These are phyloP conservation scores for Gillenia trifoliata DNA, from an alignment of 306 rosid species.

Conservation along the genomic window DNA sequence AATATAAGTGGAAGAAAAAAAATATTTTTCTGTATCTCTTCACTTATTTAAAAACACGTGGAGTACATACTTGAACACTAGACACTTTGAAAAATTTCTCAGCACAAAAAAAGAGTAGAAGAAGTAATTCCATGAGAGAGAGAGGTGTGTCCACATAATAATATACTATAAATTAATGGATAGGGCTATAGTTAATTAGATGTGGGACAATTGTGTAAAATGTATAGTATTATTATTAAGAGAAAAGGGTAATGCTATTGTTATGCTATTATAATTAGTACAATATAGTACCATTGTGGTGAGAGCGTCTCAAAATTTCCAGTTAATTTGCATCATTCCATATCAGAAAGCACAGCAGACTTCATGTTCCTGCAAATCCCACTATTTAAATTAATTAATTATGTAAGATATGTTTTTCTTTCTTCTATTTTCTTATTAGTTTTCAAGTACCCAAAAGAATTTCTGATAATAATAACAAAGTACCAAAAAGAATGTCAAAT, in stretches of 20 bases:
- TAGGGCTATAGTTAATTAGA: background rate
- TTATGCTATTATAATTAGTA: background rate
- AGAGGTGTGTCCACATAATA: background rate
- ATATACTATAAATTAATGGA: background rate
- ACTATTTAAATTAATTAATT: background rate
- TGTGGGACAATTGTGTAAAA: background rate
- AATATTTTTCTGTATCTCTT: too few relatives aligned
- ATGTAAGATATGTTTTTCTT: background rate
- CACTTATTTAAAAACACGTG: too few relatives aligned
- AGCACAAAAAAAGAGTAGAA: constrained; percentile 8
- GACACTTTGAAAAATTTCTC: too few relatives aligned
- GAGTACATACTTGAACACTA: too few relatives aligned
- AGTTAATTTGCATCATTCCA: background rate
- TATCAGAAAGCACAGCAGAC: background rate
- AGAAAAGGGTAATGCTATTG: constrained; percentile 1
- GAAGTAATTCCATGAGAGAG: constrained; percentile 6
- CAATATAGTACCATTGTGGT: background rate
- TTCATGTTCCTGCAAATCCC: background rate
- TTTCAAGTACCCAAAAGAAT: background rate
- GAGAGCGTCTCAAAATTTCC: background rate
- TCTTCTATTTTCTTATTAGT: background rate
- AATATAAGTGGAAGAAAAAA: too few relatives aligned
- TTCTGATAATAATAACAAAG: background rate
- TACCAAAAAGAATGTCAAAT: constrained; percentile 19
- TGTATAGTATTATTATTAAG: background rate